These are phyloP conservation scores for Pyrenophora graminea DNA, from an alignment of 2,329 filamentous ascomycete genomes.

Conservation along the genomic window DNA sequence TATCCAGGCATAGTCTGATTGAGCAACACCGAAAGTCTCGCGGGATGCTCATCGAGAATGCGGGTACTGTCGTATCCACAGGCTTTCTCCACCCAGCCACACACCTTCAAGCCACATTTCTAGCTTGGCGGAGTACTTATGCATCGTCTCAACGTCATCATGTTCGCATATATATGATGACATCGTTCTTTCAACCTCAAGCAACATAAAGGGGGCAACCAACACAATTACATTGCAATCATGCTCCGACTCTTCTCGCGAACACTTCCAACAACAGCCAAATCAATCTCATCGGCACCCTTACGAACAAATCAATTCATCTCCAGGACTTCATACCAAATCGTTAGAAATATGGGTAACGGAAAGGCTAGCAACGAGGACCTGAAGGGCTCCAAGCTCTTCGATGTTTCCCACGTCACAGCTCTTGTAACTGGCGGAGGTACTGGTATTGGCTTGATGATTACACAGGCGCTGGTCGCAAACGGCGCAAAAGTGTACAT, in stretches of 20 bases:
- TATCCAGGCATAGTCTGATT: too few species aligned
- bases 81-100: too few species aligned
- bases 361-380: conserved; percentile 47
- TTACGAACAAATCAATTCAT: conserved; percentile 14
- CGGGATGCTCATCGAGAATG: too few species aligned
- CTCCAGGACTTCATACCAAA: conserved; percentile 22
- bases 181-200: conserved; percentile 12
- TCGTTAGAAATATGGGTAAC: conserved; percentile 38
- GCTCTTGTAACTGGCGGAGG: conserved; percentile 54
- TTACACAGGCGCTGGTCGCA: conserved; percentile 64
- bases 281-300: conserved; percentile 3
- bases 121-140: background rate
- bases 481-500: conserved; percentile 61
- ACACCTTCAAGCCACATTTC: background rate
- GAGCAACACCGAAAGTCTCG: too few species aligned
- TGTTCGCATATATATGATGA: conserved; percentile 26
- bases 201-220: conserved; percentile 18
- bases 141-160: conserved; percentile 39
- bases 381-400: conserved; percentile 49
- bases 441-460: conserved; percentile 63
- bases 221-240: conserved; percentile 1
- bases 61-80: too few species aligned
- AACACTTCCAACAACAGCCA: conserved; percentile 14
- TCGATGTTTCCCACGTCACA: conserved; percentile 53
- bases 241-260: conserved; percentile 42